Evolutionary conservation across 2,329 filamentous ascomycete genomes (phyloP).

Genomic region (Trichoderma polysporum): DNA sequence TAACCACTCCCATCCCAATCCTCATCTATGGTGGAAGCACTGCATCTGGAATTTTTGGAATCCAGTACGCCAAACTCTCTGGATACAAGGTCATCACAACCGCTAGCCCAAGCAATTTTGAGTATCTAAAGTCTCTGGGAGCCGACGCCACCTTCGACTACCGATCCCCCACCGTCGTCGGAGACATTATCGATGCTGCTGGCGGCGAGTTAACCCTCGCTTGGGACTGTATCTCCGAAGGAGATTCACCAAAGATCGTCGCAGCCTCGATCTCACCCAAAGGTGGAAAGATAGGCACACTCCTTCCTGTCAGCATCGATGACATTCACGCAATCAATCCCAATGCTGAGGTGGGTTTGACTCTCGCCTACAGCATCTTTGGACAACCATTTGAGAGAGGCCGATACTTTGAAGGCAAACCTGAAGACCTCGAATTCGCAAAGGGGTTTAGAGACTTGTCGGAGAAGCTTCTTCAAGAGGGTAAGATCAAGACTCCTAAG

Average conservation of each 20-base stretch:
- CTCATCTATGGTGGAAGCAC: conserved; percentile 52
- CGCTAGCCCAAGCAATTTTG: conserved; percentile 39
- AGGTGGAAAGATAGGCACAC: conserved; percentile 41
- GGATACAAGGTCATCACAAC: conserved; percentile 42
- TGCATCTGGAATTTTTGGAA: conserved; percentile 54
- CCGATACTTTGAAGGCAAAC: conserved; percentile 24
- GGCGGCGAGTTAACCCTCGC: conserved; percentile 4
- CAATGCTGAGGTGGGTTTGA: conserved; percentile 37
- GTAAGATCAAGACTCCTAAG: conserved; percentile 39
- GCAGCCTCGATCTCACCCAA: conserved; percentile 31
- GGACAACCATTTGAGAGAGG: conserved; percentile 35
- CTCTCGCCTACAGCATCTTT: conserved; percentile 42
- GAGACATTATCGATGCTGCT: conserved; percentile 30
- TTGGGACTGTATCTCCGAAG: conserved; percentile 15
- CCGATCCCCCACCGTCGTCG: conserved; percentile 27
- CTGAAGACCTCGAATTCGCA: conserved; percentile 37
- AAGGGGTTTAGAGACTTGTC: conserved; percentile 39
- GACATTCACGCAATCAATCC: conserved; percentile 28
- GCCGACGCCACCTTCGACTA: conserved; percentile 51
- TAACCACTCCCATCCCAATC: conserved; percentile 39
- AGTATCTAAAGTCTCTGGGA: conserved; percentile 41
- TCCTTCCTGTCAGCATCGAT: conserved; percentile 36
- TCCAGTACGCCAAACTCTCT: conserved; percentile 45
- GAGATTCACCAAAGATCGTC: conserved; percentile 28
- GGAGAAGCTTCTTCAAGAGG: conserved; percentile 35